phyloP scores from a whole-genome alignment of 306 rosid species.

The Cicer bijugum region DNA sequence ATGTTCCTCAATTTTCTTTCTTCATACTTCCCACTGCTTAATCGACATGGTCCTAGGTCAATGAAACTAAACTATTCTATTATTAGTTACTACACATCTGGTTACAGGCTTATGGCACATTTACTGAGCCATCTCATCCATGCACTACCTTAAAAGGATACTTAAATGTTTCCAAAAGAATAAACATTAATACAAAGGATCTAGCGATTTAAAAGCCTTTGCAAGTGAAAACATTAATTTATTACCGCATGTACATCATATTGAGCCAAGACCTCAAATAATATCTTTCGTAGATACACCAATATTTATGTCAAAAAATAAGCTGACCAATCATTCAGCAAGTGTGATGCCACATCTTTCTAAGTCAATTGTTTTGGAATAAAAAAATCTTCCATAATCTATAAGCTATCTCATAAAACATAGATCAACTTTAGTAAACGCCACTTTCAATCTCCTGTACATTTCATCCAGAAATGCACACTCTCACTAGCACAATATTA shows the following conservation, averaged over 20 bases:
- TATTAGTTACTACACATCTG: constrained; percentile 22
- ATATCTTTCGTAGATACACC: constrained; percentile 22
- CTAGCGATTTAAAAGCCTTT: constrained; percentile 11
- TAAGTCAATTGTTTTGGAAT: not conserved
- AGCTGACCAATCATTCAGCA: constrained; percentile 40
- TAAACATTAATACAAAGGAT: constrained; percentile 29
- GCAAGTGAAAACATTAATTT: not conserved
- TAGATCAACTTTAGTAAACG: constrained; percentile 22
- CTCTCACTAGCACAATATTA: not conserved
- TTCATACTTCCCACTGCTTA: constrained; percentile 33
- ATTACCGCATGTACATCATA: constrained; percentile 2
- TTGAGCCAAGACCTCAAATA: constrained; percentile 13
- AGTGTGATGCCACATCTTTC: constrained; percentile 21
- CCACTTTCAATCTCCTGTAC: constrained; percentile 41
- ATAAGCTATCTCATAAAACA: constrained; percentile 12
- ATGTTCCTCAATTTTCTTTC: constrained; percentile 30
- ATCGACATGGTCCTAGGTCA: constrained; percentile 10
- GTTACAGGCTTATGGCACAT: constrained; percentile 22
- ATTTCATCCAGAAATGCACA: constrained; percentile 19
- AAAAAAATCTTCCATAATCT: not conserved
- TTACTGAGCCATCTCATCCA: constrained; percentile 26
- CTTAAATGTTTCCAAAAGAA: constrained; percentile 26
- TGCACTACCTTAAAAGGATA: constrained; percentile 12
- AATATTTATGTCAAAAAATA: not conserved
- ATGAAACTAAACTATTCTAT: constrained; percentile 39